Base-by-base conservation (phyloP, 2,329 filamentous ascomycete genomes). In the Fusarium transvaalense region DNA sequence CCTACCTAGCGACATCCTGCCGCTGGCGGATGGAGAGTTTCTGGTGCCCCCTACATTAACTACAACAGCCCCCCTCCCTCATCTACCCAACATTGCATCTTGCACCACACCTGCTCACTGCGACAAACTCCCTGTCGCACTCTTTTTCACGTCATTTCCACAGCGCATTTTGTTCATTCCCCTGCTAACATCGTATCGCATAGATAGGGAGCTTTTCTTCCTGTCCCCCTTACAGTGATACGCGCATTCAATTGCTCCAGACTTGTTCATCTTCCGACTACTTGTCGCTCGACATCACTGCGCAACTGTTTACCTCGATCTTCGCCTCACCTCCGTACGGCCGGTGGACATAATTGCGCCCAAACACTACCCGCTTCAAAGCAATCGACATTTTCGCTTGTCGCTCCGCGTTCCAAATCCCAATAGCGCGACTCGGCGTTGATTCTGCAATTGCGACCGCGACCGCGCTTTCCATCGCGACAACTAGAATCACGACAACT, bases 1-100 rank as follows among this genome's bases (percentile, higher is more conserved):
- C 60, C 61, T 64, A 64, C 61, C 43, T 39, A 64, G 61, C 61
- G 52, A 57, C 27, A 39, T 64, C 52, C 45, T 58, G 42, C 37
- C 43, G 51, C 32, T 50, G 61, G 60, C 59, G 21, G 43, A 57
- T 51, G 56, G 47, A 46, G 41, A 50, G 52, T 55, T 56, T 56
- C 56, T 66, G 63, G 59, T 48, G 62, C 68, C 53, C 59, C 66
- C 59, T 73, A 73, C 71, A 71, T 72, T 73, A 72, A 73, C 57
- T 58, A 59, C 58, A 59, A 56, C 64, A 38, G 61, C 69, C 64
- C 61, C 61, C 56, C 56, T 48, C 56, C 51, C 62, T 46, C 56
- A 64, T 54, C 51, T 43, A 48, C 59, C 46, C 62, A 63, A 70
- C 71, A 72, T 65, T 69, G 71, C 65, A 71, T 58, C 69, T 74